A percentile compares a stretch with the other conserved stretches of the same genome.
phyloP scores from a whole-genome alignment of 1,284 basidiomycete genomes.

The Marasmius sp. region DNA sequence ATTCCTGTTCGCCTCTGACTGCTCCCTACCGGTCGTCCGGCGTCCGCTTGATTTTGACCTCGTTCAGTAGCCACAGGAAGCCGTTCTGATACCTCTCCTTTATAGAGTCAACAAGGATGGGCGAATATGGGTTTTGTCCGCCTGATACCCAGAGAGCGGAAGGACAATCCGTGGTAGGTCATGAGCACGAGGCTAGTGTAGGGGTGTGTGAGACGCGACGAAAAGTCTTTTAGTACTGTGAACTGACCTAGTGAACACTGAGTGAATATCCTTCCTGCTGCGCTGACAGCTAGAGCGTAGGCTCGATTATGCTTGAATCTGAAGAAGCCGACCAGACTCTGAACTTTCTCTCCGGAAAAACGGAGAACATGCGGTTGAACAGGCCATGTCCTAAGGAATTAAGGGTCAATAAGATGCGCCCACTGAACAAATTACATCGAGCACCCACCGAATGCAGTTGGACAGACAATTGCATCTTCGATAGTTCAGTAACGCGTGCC shows the following conservation, averaged over 20 bases:
- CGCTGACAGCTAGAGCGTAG: constrained; percentile 64
- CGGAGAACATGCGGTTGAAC: constrained; percentile 76
- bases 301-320: constrained; percentile 72
- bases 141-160: constrained; percentile 70
- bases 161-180: constrained; percentile 74
- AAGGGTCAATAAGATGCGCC: too few relatives aligned
- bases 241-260: constrained; percentile 69
- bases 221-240: constrained; percentile 1
- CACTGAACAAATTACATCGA: too few relatives aligned
- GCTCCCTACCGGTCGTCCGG: constrained; percentile 60
- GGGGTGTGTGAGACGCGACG: neutral
- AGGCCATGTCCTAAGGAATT: constrained; percentile 58
- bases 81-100: constrained; percentile 63
- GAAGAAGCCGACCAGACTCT: constrained; percentile 69
- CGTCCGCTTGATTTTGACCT: too few relatives aligned
- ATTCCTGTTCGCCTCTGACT: constrained; percentile 43
- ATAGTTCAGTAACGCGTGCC: too few relatives aligned
- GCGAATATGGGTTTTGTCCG: constrained; percentile 68
- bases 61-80: constrained; percentile 77
- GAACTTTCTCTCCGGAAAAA: constrained; percentile 68
- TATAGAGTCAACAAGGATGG: constrained; percentile 56
- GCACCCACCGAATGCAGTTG: too few relatives aligned
- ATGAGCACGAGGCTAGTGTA: constrained; percentile 64
- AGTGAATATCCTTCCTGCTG: constrained; percentile 65
- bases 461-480: too few relatives aligned